phyloP scores from a whole-genome alignment of 2,329 filamentous ascomycete genomes.

The Coleophoma eucalyptorum region DNA sequence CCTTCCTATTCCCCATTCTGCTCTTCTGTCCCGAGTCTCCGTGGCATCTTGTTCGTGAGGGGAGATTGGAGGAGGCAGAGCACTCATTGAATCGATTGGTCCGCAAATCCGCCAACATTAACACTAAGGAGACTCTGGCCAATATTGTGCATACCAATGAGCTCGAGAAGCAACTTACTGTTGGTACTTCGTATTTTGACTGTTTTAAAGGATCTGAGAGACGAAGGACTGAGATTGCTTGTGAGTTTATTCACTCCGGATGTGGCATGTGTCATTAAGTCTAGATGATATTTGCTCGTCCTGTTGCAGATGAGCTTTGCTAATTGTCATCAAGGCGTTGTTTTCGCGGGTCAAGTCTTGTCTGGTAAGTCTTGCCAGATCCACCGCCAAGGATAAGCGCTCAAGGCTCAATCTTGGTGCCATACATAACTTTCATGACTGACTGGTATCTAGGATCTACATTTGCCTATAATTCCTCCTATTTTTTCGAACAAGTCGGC shows the following conservation, averaged over 20 bases:
- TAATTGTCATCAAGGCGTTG: constrained; percentile 16
- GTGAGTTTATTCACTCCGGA: constrained; percentile 2
- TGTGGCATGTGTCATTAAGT: no score
- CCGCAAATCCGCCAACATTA: constrained; percentile 4
- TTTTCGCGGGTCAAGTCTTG: constrained; percentile 38
- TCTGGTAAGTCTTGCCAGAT: neutral
- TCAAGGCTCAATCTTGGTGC: no score
- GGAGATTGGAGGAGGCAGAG: constrained; percentile 38
- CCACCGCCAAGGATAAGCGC: no score
- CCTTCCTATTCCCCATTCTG: constrained; percentile 38
- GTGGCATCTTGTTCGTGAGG: constrained; percentile 43
- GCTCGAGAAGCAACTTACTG: constrained; percentile 36
- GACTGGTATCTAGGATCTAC: constrained; percentile 26
- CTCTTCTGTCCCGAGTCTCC: constrained; percentile 42
- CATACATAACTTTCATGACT: neutral
- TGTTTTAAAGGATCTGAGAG: constrained; percentile 44
- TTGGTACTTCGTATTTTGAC: constrained; percentile 38
- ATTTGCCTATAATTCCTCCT: constrained; percentile 37
- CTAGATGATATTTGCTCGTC: no score
- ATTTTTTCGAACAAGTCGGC: constrained; percentile 44
- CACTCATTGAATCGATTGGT: constrained; percentile 33
- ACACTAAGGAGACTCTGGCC: constrained; percentile 22
- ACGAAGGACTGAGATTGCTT: constrained; percentile 42
- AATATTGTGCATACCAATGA: constrained; percentile 42
- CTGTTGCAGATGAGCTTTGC: no score